Percentiles rank a stretch among this genome's conserved stretches.
phyloP scores from a whole-genome alignment of 2,329 filamentous ascomycete genomes.

The Microsporum ferrugineum region DNA sequence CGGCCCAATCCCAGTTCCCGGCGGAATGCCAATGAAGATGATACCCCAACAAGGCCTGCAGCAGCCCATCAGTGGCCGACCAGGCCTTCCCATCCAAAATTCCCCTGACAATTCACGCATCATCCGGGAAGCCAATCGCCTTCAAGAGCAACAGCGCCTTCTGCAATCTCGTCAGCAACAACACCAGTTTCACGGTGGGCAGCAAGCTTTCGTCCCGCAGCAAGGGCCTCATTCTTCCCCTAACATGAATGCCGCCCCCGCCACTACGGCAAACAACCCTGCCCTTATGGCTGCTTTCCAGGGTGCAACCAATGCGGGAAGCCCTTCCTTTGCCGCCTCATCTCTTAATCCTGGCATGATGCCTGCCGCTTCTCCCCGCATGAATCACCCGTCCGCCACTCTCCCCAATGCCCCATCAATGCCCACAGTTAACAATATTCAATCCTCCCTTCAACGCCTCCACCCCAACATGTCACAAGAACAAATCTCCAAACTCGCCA shows the following conservation, averaged over 20 bases:
- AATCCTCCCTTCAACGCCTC: constrained; percentile 41
- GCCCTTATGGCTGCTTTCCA: constrained; percentile 37
- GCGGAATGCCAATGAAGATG: constrained; percentile 49
- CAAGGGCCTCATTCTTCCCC: constrained; percentile 32
- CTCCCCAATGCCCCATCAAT: constrained; percentile 39
- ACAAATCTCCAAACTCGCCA: constrained; percentile 44
- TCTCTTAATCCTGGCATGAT: constrained; percentile 24
- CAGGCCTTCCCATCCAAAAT: constrained; percentile 44
- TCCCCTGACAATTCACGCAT: constrained; percentile 39
- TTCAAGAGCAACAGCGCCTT: constrained; percentile 47
- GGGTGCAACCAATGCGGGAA: constrained; percentile 29
- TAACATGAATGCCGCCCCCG: constrained; percentile 34
- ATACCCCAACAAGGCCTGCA: constrained; percentile 49
- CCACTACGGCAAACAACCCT: constrained; percentile 28
- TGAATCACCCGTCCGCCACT: constrained; percentile 34
- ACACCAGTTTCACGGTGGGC: constrained; percentile 26
- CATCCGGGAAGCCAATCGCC: constrained; percentile 37
- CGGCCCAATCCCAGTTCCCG: constrained; percentile 38
- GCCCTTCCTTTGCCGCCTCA: constrained; percentile 33
- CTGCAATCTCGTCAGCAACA: constrained; percentile 43
- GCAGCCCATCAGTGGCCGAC: constrained; percentile 26
- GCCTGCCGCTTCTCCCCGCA: constrained; percentile 37
- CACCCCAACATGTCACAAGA: constrained; percentile 44
- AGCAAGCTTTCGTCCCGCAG: constrained; percentile 31
- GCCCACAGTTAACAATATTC: constrained; percentile 44